Conservation (phyloP, 108 stramenopile species). For the Pseudonitzschia multiseries region DNA sequence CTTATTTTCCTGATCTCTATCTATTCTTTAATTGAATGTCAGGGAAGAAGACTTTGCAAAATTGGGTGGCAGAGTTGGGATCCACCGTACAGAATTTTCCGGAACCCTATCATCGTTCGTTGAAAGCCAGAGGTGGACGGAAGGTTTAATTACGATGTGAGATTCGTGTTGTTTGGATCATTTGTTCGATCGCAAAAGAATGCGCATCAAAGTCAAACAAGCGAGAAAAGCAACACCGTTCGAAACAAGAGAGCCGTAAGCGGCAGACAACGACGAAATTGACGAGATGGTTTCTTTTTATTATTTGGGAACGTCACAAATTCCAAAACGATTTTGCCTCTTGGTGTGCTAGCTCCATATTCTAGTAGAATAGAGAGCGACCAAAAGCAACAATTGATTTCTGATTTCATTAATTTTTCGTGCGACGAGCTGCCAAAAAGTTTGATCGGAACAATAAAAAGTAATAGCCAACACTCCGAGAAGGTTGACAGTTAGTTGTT, state of each 20-base stretch:
- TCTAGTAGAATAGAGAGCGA: no score
- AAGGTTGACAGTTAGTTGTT: not conserved
- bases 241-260: no score
- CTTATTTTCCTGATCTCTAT: not conserved
- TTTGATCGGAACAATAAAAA: no score
- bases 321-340: no score
- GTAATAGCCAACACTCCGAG: not conserved
- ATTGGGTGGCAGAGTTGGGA: not conserved
- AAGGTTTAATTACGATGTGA: not conserved
- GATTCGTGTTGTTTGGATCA: not conserved
- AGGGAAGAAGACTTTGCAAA: constrained; percentile 14
- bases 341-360: no score
- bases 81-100: not conserved
- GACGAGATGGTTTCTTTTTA: no score
- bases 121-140: not conserved
- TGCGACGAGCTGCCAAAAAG: no score
- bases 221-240: not conserved
- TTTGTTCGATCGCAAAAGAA: not conserved
- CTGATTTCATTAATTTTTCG: no score
- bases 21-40: not conserved
- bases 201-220: not conserved
- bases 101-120: not conserved
- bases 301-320: no score
- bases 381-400: no score
- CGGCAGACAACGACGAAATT: no score